A percentile compares a stretch with the other conserved stretches of the same genome.
Conservation (phyloP, 2,329 filamentous ascomycete species). For the Alternaria longipes region DNA sequence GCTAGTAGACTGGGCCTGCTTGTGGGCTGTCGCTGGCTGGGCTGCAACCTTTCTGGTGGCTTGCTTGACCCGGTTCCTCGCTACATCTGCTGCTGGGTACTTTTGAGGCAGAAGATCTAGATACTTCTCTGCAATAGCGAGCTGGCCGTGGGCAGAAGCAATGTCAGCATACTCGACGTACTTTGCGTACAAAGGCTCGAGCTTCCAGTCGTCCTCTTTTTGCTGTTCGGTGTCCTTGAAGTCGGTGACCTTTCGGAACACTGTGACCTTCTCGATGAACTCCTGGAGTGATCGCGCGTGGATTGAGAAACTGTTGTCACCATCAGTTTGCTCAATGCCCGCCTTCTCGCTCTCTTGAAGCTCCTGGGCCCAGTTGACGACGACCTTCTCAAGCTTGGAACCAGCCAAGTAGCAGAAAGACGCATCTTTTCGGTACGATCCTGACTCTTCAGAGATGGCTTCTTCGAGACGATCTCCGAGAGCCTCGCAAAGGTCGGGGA, state of each 20-base stretch:
- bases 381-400: constrained; percentile 96
- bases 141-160: constrained; percentile 85
- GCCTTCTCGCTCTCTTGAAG: constrained; percentile 84
- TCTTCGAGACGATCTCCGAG: constrained; percentile 91
- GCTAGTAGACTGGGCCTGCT: constrained; percentile 51
- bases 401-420: constrained; percentile 96
- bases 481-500: constrained; percentile 92
- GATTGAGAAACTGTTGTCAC: constrained; percentile 87
- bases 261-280: constrained; percentile 97
- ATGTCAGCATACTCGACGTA: constrained; percentile 98
- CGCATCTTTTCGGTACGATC: constrained; percentile 77
- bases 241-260: constrained; percentile 93
- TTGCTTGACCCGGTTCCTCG: constrained; percentile 83
- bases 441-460: constrained; percentile 62
- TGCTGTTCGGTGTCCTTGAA: constrained; percentile 82
- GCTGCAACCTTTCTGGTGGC: constrained; percentile 73
- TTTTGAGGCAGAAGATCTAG: constrained; percentile 83
- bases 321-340: constrained; percentile 72
- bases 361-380: constrained; percentile 91
- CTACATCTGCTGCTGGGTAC: constrained; percentile 87
- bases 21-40: constrained; percentile 52
- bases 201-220: constrained; percentile 84
- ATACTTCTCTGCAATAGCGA: constrained; percentile 89
- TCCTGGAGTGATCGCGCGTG: constrained; percentile 88
- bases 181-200: constrained; percentile 87